Conservation (phyloP, 768 basidiomycete species). For the Astraeus odoratus region DNA sequence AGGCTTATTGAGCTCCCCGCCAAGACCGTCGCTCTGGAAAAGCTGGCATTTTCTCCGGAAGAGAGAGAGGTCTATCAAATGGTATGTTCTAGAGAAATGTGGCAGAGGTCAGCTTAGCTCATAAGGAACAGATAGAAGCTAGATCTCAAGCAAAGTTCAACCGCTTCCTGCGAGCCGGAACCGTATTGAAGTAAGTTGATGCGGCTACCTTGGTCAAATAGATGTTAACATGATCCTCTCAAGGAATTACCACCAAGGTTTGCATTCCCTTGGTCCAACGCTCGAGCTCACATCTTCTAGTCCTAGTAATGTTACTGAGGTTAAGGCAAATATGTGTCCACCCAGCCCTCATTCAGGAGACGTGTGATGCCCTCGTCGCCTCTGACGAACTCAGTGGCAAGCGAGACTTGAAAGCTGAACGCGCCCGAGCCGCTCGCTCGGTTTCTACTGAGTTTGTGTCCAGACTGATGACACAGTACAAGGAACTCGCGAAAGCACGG, state of each 20-base stretch:
- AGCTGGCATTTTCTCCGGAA: constrained; percentile 51
- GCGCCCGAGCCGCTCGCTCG: constrained; percentile 37
- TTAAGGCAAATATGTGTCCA: constrained; percentile 66
- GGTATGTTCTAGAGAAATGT: constrained; percentile 22
- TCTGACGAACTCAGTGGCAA: constrained; percentile 29
- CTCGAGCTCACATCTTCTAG: constrained; percentile 9
- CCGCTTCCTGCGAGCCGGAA: constrained; percentile 50
- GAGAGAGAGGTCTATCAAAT: constrained; percentile 59
- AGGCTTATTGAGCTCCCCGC: constrained; percentile 58
- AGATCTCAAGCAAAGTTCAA: constrained; percentile 58
- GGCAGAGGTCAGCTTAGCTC: background rate
- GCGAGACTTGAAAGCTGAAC: constrained; percentile 32
- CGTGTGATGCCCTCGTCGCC: constrained; percentile 38
- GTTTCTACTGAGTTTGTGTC: constrained; percentile 44
- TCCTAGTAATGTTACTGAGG: constrained; percentile 44
- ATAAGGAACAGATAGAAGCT: constrained; percentile 39
- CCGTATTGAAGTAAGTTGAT: constrained; percentile 53
- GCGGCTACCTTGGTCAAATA: background rate
- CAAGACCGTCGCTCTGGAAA: constrained; percentile 44
- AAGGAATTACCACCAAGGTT: constrained; percentile 52
- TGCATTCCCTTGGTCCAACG: constrained; percentile 23
- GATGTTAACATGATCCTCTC: background rate
- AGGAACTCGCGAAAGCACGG: constrained; percentile 34
- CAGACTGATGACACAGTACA: constrained; percentile 42
- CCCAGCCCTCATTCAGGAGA: constrained; percentile 58